Conservation (phyloP, 2,329 filamentous ascomycete genomes). For the Fusarium pininemorale region DNA sequence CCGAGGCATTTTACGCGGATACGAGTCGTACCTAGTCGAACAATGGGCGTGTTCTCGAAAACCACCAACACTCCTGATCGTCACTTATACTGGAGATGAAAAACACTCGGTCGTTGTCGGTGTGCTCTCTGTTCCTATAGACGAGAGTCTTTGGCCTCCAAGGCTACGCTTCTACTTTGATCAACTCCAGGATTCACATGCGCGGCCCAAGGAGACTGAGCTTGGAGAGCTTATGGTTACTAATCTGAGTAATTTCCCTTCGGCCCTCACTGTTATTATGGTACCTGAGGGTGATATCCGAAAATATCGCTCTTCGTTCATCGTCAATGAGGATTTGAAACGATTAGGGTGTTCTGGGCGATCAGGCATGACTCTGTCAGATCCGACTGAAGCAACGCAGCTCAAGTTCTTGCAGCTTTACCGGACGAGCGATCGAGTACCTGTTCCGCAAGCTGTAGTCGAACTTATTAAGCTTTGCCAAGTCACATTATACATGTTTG, state of each 20-base stretch:
- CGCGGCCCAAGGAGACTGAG: conserved; percentile 81
- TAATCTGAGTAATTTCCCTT: conserved; percentile 91
- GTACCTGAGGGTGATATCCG: conserved; percentile 87
- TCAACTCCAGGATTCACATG: conserved; percentile 85
- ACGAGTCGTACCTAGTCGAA: conserved; percentile 93
- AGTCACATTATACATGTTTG: conserved; percentile 86
- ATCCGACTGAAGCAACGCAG: conserved; percentile 81
- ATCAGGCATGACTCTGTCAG: conserved; percentile 81
- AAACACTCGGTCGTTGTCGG: conserved; percentile 81
- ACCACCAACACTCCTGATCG: conserved; percentile 90
- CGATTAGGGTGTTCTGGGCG: conserved; percentile 90
- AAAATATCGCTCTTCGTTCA: conserved; percentile 82
- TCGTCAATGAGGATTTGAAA: conserved; percentile 95
- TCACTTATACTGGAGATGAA: conserved; percentile 89
- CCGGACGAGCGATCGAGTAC: conserved; percentile 83
- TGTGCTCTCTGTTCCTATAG: conserved; percentile 81
- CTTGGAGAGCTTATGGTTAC: conserved; percentile 92
- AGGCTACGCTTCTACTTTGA: conserved; percentile 85
- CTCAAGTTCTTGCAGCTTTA: conserved; percentile 94
- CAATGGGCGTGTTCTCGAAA: conserved; percentile 96
- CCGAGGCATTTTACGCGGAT: conserved; percentile 76
- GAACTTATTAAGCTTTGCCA: conserved; percentile 94
- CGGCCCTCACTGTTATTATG: conserved; percentile 88
- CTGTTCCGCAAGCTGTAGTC: conserved; percentile 79
- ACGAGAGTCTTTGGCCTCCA: conserved; percentile 82